Conservation (phyloP, 2,329 filamentous ascomycete species). For the Lanzia echinophila region DNA sequence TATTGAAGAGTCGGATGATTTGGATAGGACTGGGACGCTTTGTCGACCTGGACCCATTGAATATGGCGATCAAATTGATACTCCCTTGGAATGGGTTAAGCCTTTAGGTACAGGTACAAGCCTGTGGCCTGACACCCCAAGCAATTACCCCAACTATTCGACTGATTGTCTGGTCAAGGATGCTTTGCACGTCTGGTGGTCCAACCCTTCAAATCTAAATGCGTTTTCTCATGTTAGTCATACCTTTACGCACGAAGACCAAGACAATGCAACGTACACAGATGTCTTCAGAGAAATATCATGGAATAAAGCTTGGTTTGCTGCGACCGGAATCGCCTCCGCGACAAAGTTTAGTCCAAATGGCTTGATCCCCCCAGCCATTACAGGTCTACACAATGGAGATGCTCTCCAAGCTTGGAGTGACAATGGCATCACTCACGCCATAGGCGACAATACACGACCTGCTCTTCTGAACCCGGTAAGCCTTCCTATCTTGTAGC, state of each 20-base stretch:
- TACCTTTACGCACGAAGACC: conserved; percentile 53
- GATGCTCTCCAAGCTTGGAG: conserved; percentile 53
- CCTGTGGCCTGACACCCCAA: conserved; percentile 38
- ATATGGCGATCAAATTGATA: conserved; percentile 39
- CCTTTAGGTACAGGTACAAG: conserved; percentile 44
- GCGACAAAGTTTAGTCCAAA: conserved; percentile 43
- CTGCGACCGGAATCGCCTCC: conserved; percentile 43
- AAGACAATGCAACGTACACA: conserved; percentile 53
- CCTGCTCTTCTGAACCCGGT: conserved; percentile 44
- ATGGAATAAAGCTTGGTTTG: conserved; percentile 54
- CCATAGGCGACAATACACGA: conserved; percentile 59
- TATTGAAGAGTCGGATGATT: too few species aligned
- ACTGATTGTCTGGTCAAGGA: conserved; percentile 42
- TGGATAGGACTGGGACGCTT: neutral
- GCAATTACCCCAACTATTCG: conserved; percentile 22
- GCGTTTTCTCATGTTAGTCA: conserved; percentile 53
- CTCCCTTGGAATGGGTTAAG: conserved; percentile 39
- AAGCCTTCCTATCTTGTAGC: conserved; percentile 26
- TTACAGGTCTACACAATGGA: conserved; percentile 58
- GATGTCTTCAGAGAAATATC: conserved; percentile 51
- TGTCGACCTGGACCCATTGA: conserved; percentile 35
- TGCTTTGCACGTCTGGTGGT: conserved; percentile 47
- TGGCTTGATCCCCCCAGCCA: conserved; percentile 55
- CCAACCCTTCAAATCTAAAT: conserved; percentile 42
- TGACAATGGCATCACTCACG: conserved; percentile 51